Percentiles rank a stretch among this genome's conserved stretches.
Conservation (phyloP, 768 basidiomycete genomes). For the Serendipita sp. region DNA sequence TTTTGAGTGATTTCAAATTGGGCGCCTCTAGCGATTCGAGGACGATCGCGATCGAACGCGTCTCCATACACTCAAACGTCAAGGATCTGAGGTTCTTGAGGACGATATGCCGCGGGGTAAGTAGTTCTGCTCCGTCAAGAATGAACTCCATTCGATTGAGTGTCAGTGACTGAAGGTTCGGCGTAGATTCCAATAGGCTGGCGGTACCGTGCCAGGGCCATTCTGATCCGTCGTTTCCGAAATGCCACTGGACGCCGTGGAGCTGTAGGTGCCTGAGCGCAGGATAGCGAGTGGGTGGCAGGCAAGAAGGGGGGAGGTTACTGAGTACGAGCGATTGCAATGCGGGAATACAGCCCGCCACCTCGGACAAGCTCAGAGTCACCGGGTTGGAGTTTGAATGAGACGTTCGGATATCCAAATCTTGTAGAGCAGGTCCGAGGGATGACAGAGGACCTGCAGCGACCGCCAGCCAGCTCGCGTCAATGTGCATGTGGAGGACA, state of each 20-base stretch:
- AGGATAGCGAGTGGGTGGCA: background rate
- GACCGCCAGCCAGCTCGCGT: background rate
- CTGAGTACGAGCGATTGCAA: background rate
- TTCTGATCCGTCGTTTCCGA: slow-evolving; percentile 6
- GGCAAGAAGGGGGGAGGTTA: background rate
- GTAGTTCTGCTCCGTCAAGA: background rate
- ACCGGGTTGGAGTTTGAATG: background rate
- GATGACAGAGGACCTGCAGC: background rate
- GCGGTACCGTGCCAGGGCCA: background rate
- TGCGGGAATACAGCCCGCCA: background rate
- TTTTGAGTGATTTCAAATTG: slow-evolving; percentile 5
- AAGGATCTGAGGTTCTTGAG: background rate
- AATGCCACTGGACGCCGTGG: slow-evolving; percentile 1
- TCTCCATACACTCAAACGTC: slow-evolving; percentile 6
- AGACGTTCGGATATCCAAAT: slow-evolving; percentile 2
- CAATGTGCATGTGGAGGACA: background rate
- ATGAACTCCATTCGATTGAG: slow-evolving; percentile 5
- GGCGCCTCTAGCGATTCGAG: background rate
- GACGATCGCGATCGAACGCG: slow-evolving; percentile 2
- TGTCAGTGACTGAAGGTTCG: background rate
- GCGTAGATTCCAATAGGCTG: background rate
- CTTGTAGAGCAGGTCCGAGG: background rate
- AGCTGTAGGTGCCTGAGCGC: background rate
- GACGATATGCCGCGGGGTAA: background rate
- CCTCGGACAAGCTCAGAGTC: background rate